These are phyloP conservation scores for Aristolochia contorta DNA, from an alignment of 164 flowering plant species.

Conservation along the genomic window DNA sequence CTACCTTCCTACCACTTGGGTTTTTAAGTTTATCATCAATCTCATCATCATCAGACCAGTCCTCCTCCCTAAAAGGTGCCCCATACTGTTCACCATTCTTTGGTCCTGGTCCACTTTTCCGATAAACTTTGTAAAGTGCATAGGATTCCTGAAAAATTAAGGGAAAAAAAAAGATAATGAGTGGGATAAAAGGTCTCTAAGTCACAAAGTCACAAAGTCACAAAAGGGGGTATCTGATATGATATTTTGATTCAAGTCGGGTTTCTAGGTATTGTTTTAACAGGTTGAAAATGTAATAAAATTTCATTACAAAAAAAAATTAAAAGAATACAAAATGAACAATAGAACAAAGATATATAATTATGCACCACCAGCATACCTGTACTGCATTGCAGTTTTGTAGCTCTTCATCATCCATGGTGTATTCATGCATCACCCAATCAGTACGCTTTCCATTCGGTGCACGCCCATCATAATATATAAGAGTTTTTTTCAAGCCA, in stretches of 20 bases:
- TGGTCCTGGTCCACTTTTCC: slow-evolving; percentile 97
- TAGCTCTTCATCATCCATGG: slow-evolving; percentile 83
- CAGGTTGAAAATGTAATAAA: background rate
- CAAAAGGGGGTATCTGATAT: no score
- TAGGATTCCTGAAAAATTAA: slow-evolving; percentile 47
- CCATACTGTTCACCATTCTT: slow-evolving; percentile 99
- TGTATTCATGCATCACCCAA: slow-evolving; percentile 99
- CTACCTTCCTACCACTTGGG: slow-evolving; percentile 8
- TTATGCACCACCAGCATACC: slow-evolving; percentile 21
- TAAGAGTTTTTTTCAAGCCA: slow-evolving; percentile 80
- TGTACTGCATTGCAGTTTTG: slow-evolving; percentile 46
- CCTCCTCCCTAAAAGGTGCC: slow-evolving; percentile 83
- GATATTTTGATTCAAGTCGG: no score
- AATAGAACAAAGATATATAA: no score
- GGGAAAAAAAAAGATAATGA: background rate
- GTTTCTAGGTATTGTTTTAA: no score
- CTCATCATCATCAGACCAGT: slow-evolving; percentile 57
- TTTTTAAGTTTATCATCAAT: slow-evolving; percentile 6
- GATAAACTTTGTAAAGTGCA: slow-evolving; percentile 73
- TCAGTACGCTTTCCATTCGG: slow-evolving; percentile 78
- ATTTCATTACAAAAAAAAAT: background rate
- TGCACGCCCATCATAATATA: slow-evolving; percentile 81
- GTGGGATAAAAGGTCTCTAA: background rate
- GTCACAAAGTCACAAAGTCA: no score
- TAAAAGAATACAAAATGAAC: background rate